phyloP scores from a whole-genome alignment of 2,329 filamentous ascomycete genomes.

The Diaporthe eres region DNA sequence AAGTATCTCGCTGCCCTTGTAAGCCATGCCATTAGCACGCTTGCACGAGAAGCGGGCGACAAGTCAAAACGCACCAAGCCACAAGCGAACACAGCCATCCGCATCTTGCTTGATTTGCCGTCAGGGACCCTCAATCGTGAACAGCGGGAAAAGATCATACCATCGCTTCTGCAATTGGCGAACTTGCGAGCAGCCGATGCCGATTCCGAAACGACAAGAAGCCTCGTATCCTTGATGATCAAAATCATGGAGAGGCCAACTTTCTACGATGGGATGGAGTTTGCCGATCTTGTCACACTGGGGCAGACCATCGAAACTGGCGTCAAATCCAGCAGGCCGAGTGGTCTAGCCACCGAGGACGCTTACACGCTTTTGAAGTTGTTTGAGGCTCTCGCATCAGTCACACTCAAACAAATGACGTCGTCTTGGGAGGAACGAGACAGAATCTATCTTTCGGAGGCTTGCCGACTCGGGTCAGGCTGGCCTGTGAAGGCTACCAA shows the following conservation, averaged over 20 bases:
- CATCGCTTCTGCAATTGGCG: conserved; percentile 48
- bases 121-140: conserved; percentile 57
- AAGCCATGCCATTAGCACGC: conserved; percentile 31
- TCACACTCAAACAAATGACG: conserved; percentile 42
- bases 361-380: conserved; percentile 35
- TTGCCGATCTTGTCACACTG: conserved; percentile 52
- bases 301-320: conserved; percentile 44
- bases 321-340: background rate
- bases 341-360: background rate
- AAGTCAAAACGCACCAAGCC: conserved; percentile 5
- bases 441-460: conserved; percentile 41
- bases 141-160: conserved; percentile 61
- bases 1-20: conserved; percentile 38
- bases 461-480: background rate
- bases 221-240: conserved; percentile 60
- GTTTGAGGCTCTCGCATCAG: conserved; percentile 35
- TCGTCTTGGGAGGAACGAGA: conserved; percentile 43
- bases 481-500: conserved; percentile 25
- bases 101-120: conserved; percentile 52
- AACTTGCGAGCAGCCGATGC: conserved; percentile 43
- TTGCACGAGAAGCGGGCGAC: conserved; percentile 24
- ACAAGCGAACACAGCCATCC: conserved; percentile 26
- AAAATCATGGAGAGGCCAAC: conserved; percentile 67
- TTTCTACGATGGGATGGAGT: conserved; percentile 64
- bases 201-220: conserved; percentile 45